These are phyloP conservation scores for Coemansia sp. DNA, from an alignment of 192 early-diverging fungal genomes.

Conservation along the genomic window DNA sequence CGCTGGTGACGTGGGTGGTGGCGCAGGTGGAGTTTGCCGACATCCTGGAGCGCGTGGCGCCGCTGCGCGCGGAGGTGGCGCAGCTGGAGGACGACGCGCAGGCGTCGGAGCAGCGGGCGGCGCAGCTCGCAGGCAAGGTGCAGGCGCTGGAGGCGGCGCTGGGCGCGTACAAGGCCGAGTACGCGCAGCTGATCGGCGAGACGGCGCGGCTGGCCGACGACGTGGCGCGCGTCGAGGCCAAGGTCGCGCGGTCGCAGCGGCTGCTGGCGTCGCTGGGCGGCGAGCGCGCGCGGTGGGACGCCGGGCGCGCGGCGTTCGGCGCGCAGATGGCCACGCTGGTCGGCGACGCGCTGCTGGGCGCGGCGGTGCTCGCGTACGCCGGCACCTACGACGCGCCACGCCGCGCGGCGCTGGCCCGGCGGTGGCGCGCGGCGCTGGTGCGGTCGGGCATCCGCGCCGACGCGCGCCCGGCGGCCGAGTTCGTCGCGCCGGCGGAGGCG, in stretches of 20 bases:
- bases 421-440: conserved; percentile 74
- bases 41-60: conserved; percentile 95
- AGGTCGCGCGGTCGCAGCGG: conserved; percentile 89
- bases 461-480: conserved; percentile 81
- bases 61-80: conserved; percentile 90
- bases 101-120: conserved; percentile 70
- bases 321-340: conserved; percentile 98
- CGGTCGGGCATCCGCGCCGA: conserved; percentile 52
- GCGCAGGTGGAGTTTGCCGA: conserved; percentile 94
- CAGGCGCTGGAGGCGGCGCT: conserved; percentile 85
- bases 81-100: conserved; percentile 80
- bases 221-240: conserved; percentile 91
- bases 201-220: conserved; percentile 87
- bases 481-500: conserved; percentile 90
- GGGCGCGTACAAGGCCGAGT: conserved; percentile 94
- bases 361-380: conserved; percentile 96
- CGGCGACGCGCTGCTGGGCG: conserved; percentile 91
- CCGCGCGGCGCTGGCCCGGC: conserved; percentile 75
- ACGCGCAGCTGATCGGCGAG: conserved; percentile 94
- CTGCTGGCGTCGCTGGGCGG: conserved; percentile 88
- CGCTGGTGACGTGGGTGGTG: conserved; percentile 96
- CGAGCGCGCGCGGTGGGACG: conserved; percentile 93
- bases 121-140: conserved; percentile 79
- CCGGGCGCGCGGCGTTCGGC: conserved; percentile 87
- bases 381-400: conserved; percentile 99